Evolutionary conservation across 2,329 filamentous ascomycete species (phyloP), one percentile per base, ranked within the genome.

Genomic region (Aspergillus texensis): DNA sequence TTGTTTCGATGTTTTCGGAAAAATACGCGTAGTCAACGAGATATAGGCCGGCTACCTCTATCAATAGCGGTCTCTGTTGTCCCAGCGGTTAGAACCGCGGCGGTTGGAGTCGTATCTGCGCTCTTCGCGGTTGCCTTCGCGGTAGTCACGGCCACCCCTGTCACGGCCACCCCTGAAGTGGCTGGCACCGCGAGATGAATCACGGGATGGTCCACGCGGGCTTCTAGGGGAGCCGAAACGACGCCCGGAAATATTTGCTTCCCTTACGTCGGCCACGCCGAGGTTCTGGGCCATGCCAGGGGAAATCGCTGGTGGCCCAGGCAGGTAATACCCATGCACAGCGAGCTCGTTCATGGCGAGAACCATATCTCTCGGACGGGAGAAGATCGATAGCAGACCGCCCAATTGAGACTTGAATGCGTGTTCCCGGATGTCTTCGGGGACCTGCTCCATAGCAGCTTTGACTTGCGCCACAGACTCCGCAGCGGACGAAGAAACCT

Each of bases 331-430:
- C 12, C 83, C 82, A 64, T 81, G 78, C 48, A 78, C 74, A 9
- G 81, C 78, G 21, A 82, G 71, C 56, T 78, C 71, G 65, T 84
- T 83, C 32, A 84, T 75, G 11, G 75, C 74, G 16, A 79, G 72
- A n/a, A 85, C 65, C 11, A 84, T 72, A 10, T 63, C 67, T 9
- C 75, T 72, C 68, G 81, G 81, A 62, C 78, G 62, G 10, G 48
- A 26, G 56, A 79, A 74, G 30, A 67, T 62, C 16, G 67, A 62
- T 11, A 71, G 28, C 30, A 74, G 21, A 4, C 62, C 60, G 8
- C 69, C 68, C 2, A 77, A 24, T 19, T 70, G 65, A 26, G 74
- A 70, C 39, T 65, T 67, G 67, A 77, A 80, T 12, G 78, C 69
- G 2, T 69, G 68, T 30, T 58, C 61, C 63, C 79, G 79, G 46